phyloP scores from a whole-genome alignment of 371 early-diverging fungal genomes.

The Lichtheimia ramosa region DNA sequence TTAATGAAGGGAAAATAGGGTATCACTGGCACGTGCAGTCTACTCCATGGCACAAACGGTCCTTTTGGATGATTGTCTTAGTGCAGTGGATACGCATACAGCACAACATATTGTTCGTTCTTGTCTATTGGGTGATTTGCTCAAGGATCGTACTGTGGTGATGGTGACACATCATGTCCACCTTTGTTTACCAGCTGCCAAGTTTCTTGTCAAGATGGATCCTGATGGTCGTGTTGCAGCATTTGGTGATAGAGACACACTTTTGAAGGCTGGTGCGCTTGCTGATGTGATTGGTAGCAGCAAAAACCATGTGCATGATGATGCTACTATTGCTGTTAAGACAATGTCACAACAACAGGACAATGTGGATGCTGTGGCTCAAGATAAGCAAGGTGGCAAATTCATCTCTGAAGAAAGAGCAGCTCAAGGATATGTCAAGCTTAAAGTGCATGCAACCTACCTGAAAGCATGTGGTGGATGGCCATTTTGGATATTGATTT shows the following conservation, averaged over 20 bases:
- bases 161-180: constrained; percentile 85
- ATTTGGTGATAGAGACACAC: constrained; percentile 30
- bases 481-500: constrained; percentile 47
- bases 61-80: constrained; percentile 77
- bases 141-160: constrained; percentile 72
- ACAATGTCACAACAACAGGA: neutral
- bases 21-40: constrained; percentile 76
- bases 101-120: constrained; percentile 68
- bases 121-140: constrained; percentile 61
- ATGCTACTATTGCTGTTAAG: too few species aligned
- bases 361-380: constrained; percentile 8
- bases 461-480: constrained; percentile 69
- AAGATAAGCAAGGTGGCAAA: constrained; percentile 24
- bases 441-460: constrained; percentile 62
- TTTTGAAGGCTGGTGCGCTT: constrained; percentile 31
- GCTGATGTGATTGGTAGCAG: constrained; percentile 5
- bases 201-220: constrained; percentile 62
- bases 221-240: constrained; percentile 45
- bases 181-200: constrained; percentile 67
- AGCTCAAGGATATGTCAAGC: constrained; percentile 58
- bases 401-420: constrained; percentile 44
- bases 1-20: constrained; percentile 16
- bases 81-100: constrained; percentile 84
- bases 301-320: too few species aligned
- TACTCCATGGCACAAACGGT: constrained; percentile 67